Evolutionary conservation across 2,329 filamentous ascomycete genomes (phyloP).

Genomic region (Xylariales sp.): DNA sequence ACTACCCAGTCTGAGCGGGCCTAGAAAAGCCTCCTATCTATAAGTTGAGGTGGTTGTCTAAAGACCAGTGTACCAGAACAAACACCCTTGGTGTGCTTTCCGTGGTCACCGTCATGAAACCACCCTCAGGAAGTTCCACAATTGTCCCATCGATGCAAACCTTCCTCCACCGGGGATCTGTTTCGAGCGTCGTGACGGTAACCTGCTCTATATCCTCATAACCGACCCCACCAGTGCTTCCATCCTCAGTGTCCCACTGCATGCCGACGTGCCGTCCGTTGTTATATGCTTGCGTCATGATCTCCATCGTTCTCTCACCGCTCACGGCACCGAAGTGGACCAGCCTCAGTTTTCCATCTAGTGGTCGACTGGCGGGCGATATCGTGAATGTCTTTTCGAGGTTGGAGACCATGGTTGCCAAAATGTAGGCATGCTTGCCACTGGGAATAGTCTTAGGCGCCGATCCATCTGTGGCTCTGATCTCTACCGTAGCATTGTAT

Average conservation of each 20-base stretch:
- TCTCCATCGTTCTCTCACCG: constrained; percentile 65
- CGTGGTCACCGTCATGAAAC: constrained; percentile 64
- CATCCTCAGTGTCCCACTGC: constrained; percentile 30
- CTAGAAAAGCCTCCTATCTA: not conserved
- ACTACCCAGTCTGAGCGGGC: not conserved
- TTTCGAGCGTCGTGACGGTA: constrained; percentile 61
- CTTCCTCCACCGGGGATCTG: constrained; percentile 72
- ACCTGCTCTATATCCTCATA: constrained; percentile 70
- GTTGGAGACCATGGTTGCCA: constrained; percentile 73
- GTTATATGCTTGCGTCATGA: constrained; percentile 66
- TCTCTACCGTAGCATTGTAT: constrained; percentile 41
- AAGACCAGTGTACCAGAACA: constrained; percentile 36
- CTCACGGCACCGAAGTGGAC: constrained; percentile 69
- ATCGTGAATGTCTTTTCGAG: constrained; percentile 80
- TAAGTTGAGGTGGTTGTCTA: constrained; percentile 7
- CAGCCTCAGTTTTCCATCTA: constrained; percentile 67
- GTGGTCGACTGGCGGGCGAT: constrained; percentile 64
- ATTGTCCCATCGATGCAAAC: constrained; percentile 93
- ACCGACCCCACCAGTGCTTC: constrained; percentile 47
- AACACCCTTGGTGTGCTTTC: constrained; percentile 36
- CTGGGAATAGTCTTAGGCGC: constrained; percentile 23
- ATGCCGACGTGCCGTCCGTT: constrained; percentile 51
- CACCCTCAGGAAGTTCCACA: constrained; percentile 65
- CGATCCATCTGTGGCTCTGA: constrained; percentile 13
- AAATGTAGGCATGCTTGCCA: constrained; percentile 66